Conservation (phyloP, 1,284 basidiomycete genomes). For the Malassezia brasiliensis region DNA sequence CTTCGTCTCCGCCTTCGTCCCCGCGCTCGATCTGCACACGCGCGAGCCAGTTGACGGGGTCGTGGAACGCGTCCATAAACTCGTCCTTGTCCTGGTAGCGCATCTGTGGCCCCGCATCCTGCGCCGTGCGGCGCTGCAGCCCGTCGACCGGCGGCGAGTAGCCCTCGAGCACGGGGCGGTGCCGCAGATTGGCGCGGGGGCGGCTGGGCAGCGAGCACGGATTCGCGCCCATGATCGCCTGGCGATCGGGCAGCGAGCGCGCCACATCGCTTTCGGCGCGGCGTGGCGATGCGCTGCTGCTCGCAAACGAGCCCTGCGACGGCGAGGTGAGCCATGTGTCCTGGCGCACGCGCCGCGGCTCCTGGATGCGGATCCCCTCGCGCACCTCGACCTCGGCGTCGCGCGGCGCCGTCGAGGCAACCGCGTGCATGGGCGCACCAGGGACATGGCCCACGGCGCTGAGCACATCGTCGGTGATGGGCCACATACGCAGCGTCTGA, state of each 20-base stretch:
- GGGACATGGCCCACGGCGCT: constrained; percentile 1
- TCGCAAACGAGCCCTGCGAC: constrained; percentile 46
- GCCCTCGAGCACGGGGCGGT: not conserved
- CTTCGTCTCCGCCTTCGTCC: constrained; percentile 4
- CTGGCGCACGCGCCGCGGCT: not conserved
- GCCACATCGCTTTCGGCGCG: not conserved
- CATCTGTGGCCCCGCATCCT: constrained; percentile 11
- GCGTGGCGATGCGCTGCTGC: constrained; percentile 32
- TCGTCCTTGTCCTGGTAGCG: constrained; percentile 7
- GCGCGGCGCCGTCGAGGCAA: not conserved
- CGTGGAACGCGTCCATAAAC: not conserved
- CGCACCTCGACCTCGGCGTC: not conserved
- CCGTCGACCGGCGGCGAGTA: not conserved
- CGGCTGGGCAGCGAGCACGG: not conserved
- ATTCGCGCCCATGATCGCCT: not conserved
- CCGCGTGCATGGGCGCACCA: constrained; percentile 5
- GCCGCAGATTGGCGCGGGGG: not conserved
- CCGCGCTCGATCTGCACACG: constrained; percentile 1
- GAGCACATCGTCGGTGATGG: constrained; percentile 39
- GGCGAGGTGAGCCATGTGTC: not conserved
- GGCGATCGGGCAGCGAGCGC: not conserved
- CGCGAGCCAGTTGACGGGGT: not conserved
- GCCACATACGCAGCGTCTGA: constrained; percentile 82
- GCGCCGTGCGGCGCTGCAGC: not conserved
- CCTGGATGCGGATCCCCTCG: not conserved